Evolutionary conservation across 2,329 filamentous ascomycete species (phyloP).

Genomic region (Phyllosticta citribraziliensis): DNA sequence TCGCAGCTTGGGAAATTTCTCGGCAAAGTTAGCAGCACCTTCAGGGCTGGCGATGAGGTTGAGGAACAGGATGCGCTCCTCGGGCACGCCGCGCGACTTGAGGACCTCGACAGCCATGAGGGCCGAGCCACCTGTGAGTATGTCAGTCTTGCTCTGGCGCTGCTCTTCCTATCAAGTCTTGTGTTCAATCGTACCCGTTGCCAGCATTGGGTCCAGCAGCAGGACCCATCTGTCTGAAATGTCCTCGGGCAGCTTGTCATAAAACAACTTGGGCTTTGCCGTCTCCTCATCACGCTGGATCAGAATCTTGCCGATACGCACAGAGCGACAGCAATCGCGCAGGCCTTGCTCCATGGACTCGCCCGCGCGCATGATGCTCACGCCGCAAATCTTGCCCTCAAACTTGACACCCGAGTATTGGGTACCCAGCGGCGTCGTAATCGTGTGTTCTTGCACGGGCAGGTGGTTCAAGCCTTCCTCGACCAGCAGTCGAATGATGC

Average conservation of each 20-base stretch:
- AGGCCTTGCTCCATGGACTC: constrained; percentile 98
- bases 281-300: constrained; percentile 98
- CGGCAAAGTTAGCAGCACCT: constrained; percentile 79
- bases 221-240: constrained; percentile 90
- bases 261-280: constrained; percentile 82
- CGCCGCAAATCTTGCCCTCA: constrained; percentile 95
- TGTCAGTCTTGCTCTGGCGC: background rate
- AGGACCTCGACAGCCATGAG: constrained; percentile 95
- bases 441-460: constrained; percentile 76
- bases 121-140: constrained; percentile 67
- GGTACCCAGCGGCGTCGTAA: constrained; percentile 84
- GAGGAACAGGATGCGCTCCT: constrained; percentile 90
- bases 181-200: constrained; percentile 55
- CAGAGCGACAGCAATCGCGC: constrained; percentile 92
- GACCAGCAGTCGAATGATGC: constrained; percentile 91
- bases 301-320: constrained; percentile 94
- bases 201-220: constrained; percentile 96
- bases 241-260: constrained; percentile 93
- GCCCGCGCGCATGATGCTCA: constrained; percentile 95
- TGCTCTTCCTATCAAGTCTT: constrained; percentile 14
- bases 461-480: constrained; percentile 97
- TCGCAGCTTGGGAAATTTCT: constrained; percentile 77
- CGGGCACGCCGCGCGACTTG: constrained; percentile 80
- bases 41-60: constrained; percentile 97
- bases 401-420: constrained; percentile 88